These are phyloP conservation scores for Santalum album DNA, from an alignment of 164 flowering plant species.

Conservation along the genomic window DNA sequence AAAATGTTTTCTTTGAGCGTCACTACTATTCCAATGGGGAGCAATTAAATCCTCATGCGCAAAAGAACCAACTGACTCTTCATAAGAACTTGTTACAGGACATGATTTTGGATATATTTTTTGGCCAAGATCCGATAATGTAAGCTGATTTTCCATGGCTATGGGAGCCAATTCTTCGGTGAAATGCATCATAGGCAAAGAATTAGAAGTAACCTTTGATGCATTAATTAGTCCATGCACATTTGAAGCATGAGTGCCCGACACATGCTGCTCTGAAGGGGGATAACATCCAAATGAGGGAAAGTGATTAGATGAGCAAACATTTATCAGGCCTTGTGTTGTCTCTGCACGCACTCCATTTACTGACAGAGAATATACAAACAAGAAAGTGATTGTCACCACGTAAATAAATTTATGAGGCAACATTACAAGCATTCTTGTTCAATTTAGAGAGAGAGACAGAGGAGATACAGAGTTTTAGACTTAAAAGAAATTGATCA, in stretches of 20 bases:
- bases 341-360: conserved; percentile 25
- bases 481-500: too few species aligned
- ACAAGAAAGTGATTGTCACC: neutral
- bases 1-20: conserved; percentile 31
- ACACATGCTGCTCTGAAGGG: conserved; percentile 16
- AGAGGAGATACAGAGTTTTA: too few species aligned
- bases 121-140: conserved; percentile 13
- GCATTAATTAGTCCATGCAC: conserved; percentile 19
- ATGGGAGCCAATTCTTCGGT: conserved; percentile 16
- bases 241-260: conserved; percentile 10
- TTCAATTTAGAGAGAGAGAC: too few species aligned
- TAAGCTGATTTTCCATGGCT: conserved; percentile 12
- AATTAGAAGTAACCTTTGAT: conserved; percentile 35
- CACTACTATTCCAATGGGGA: conserved; percentile 13
- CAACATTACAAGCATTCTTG: too few species aligned
- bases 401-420: neutral
- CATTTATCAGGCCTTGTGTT: conserved; percentile 18
- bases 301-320: conserved; percentile 10
- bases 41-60: conserved; percentile 8
- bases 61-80: conserved; percentile 10
- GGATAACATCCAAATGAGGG: conserved; percentile 8
- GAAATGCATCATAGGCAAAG: conserved; percentile 42
- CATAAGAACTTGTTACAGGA: conserved; percentile 27
- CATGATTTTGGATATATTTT: conserved; percentile 30
- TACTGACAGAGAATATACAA: conserved; percentile 14